Percentiles rank a stretch among this genome's conserved stretches.
Conservation (phyloP, 176 grass and related monocot species). For the Alopecurus myosuroides region DNA sequence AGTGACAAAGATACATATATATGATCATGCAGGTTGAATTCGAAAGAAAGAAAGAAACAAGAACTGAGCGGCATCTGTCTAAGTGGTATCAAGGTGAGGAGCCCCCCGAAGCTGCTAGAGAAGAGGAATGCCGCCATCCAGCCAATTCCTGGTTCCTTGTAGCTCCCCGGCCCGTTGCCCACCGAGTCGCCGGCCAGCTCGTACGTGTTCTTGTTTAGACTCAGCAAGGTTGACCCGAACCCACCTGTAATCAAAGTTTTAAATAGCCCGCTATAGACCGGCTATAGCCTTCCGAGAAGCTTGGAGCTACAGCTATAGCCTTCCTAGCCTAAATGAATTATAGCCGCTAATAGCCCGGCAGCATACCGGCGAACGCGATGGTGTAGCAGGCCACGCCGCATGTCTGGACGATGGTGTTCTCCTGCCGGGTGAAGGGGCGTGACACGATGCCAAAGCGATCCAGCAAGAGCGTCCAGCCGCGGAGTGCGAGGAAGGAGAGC, state of each 20-base stretch:
- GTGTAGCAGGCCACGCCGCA: constrained; percentile 94
- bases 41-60: too few relatives aligned
- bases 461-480: constrained; percentile 66
- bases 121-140: constrained; percentile 78
- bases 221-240: constrained; percentile 80
- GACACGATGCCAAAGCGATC: constrained; percentile 46
- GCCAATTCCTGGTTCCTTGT: constrained; percentile 76
- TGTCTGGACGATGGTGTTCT: constrained; percentile 90
- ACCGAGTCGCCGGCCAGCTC: constrained; percentile 61
- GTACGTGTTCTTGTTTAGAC: constrained; percentile 82
- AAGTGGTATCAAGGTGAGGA: constrained; percentile 74
- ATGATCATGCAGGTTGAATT: too few relatives aligned
- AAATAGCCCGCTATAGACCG: too few relatives aligned
- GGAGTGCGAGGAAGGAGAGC: constrained; percentile 64
- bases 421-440: constrained; percentile 80
- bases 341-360: too few relatives aligned
- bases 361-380: constrained; percentile 81
- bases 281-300: too few relatives aligned
- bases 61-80: constrained; percentile 50
- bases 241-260: constrained; percentile 69
- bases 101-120: constrained; percentile 62
- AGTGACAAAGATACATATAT: background rate
- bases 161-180: constrained; percentile 80
- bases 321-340: too few relatives aligned
- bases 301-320: too few relatives aligned